These are phyloP conservation scores for Phylloporus scabripes DNA, from an alignment of 768 basidiomycete species.

Conservation along the genomic window DNA sequence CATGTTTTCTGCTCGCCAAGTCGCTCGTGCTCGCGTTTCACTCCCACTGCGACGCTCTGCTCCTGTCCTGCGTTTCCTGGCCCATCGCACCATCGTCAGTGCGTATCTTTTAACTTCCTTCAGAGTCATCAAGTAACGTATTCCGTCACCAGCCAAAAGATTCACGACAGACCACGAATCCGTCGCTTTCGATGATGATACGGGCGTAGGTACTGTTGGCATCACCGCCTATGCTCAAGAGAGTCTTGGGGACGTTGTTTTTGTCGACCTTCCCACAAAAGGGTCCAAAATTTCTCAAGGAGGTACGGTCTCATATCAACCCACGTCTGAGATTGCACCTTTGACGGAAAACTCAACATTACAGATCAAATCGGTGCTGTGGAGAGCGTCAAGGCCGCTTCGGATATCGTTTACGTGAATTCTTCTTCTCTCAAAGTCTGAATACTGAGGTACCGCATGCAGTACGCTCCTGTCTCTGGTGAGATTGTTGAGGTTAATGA, in stretches of 20 bases:
- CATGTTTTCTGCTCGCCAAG: conserved; percentile 19
- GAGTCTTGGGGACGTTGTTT: conserved; percentile 93
- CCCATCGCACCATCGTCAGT: conserved; percentile 25
- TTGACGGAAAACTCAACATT: background rate
- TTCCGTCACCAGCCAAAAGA: conserved; percentile 49
- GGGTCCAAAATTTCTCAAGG: conserved; percentile 63
- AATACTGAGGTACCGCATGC: conserved; percentile 8
- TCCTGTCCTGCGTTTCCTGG: conserved; percentile 3
- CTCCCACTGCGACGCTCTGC: conserved; percentile 1
- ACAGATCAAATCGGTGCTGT: conserved; percentile 85
- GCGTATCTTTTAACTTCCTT: conserved; percentile 1
- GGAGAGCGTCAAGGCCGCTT: conserved; percentile 95
- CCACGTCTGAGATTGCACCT: background rate
- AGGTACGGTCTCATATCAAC: conserved; percentile 46
- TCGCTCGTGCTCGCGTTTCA: conserved; percentile 10
- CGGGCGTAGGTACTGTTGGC: conserved; percentile 71
- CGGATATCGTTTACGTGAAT: conserved; percentile 69
- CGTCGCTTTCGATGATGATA: conserved; percentile 69
- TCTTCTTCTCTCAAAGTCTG: background rate
- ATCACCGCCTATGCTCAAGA: conserved; percentile 93
- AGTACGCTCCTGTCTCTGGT: conserved; percentile 95
- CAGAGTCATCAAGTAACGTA: background rate
- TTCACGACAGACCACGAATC: conserved; percentile 90
- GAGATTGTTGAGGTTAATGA: conserved; percentile 76
- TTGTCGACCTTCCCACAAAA: conserved; percentile 77